Evolutionary conservation across 257 asterid genomes (phyloP), one percentile per base, ranked within the genome.

Genomic region (Jaltomata sinuosa): DNA sequence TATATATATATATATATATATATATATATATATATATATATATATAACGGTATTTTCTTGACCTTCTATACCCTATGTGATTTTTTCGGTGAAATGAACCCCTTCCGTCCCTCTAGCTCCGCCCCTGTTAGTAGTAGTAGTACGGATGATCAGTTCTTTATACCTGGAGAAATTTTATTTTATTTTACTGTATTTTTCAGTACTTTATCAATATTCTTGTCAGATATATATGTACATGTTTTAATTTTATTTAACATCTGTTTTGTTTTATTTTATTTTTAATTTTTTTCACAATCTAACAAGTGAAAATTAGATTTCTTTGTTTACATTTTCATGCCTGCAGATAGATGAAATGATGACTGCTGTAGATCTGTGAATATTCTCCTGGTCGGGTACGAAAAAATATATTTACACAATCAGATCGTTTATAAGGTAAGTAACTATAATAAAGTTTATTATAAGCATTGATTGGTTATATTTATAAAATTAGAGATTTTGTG

Each of bases 361-460:
- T 77, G 64, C 40, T 45, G 22, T 62, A 83, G 84, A 86, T 86
- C 84, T 83, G 80, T 68, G 80, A 84, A 71, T 84, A 74, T 87
- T 84, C 88, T 77, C 36, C 82, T 45, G 68, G 57, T 32, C 12
- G 55, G 55, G 15, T 32, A 32, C 15, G 25, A 32, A 18, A 36
- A 32, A 9, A 8, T 32, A 67, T 67, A 32, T 67, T 67, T 67
- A 32, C 7, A 7, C 22, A 64, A 65, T 31, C 74, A 16, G 0
- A 65, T 65, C 0, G 0, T 31, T 65, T 65, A 19, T 68, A 68
- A 68, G 76, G 76, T 67, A 9, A 1, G 76, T 32, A 16, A 32
- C 32, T 18, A 67, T 68, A 19, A 2, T 34, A 18, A 68, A 68
- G 18, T 18, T 68, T 18, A 34, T 19, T 1, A 9, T 21, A 9